Conservation (phyloP, 257 asterid genomes). For the Jasminum sambac region DNA sequence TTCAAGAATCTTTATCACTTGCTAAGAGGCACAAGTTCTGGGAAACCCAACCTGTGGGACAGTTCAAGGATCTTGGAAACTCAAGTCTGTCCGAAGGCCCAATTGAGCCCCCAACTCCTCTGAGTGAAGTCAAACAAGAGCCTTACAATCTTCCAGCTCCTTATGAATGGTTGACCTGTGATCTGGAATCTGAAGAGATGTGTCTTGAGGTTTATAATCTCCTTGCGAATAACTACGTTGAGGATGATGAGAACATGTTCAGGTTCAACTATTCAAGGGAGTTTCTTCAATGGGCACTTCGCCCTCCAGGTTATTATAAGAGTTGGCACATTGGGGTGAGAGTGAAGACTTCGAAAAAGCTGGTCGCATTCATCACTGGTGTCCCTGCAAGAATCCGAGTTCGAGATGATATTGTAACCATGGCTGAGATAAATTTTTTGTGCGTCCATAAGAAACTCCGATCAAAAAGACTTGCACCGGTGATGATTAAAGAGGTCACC, state of each 20-base stretch:
- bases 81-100: constrained; percentile 35
- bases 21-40: constrained; percentile 36
- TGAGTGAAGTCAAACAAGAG: constrained; percentile 34
- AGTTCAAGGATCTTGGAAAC: constrained; percentile 36
- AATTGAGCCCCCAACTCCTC: constrained; percentile 32
- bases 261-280: constrained; percentile 38
- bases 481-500: constrained; percentile 38
- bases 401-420: constrained; percentile 19
- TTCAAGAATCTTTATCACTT: constrained; percentile 33
- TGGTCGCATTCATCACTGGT: constrained; percentile 40
- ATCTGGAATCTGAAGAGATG: constrained; percentile 31
- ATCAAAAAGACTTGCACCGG: constrained; percentile 35
- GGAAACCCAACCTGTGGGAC: constrained; percentile 42
- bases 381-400: constrained; percentile 34
- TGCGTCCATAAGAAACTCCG: constrained; percentile 40
- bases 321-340: constrained; percentile 42
- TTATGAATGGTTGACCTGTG: constrained; percentile 40
- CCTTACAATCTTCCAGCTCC: constrained; percentile 33
- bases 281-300: constrained; percentile 37
- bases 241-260: constrained; percentile 42
- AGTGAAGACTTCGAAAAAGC: constrained; percentile 32
- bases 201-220: constrained; percentile 34
- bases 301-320: constrained; percentile 35
- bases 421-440: constrained; percentile 37
- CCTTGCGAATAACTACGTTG: constrained; percentile 32